Percentiles rank a stretch among this genome's conserved stretches.
Evolutionary conservation across 176 grass and related monocot species (phyloP).

Genomic region (Calamus simplicifolius): DNA sequence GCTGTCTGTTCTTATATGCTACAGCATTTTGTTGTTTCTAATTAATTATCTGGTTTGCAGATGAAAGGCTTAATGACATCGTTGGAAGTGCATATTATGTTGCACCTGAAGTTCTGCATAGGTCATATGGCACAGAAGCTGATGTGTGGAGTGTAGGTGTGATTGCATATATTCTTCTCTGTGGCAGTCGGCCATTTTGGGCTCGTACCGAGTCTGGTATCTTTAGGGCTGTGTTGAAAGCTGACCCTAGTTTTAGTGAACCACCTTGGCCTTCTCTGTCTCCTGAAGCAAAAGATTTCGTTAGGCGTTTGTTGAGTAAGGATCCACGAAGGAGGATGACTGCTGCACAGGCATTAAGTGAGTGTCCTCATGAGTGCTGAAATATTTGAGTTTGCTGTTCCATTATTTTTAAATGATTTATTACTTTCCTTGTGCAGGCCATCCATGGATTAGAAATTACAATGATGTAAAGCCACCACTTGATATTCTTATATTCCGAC

Average conservation of each 20-base stretch:
- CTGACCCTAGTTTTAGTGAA: conserved; percentile 66
- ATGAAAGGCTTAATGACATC: conserved; percentile 63
- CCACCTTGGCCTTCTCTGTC: conserved; percentile 68
- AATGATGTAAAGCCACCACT: conserved; percentile 61
- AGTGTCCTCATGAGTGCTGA: conserved; percentile 13
- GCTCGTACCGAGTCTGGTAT: conserved; percentile 78
- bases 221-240: conserved; percentile 78
- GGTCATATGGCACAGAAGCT: conserved; percentile 75
- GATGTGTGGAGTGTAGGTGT: conserved; percentile 91
- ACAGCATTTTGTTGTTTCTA: too few species aligned
- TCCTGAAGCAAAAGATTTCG: conserved; percentile 70
- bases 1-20: too few species aligned
- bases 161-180: conserved; percentile 77
- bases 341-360: conserved; percentile 67
- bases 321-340: conserved; percentile 91
- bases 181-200: conserved; percentile 82
- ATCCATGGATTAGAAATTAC: conserved; percentile 84
- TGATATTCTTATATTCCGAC: conserved; percentile 64
- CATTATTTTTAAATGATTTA: too few species aligned
- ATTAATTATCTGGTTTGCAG: conserved; percentile 15
- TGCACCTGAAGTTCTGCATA: conserved; percentile 48
- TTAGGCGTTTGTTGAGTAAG: conserved; percentile 60
- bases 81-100: conserved; percentile 31
- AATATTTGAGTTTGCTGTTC: conserved; percentile 6
- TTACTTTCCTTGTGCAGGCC: conserved; percentile 28